Percentiles rank a stretch among this genome's conserved stretches.
Conservation (phyloP, 257 asterid genomes). For the Gentiana straminea region DNA sequence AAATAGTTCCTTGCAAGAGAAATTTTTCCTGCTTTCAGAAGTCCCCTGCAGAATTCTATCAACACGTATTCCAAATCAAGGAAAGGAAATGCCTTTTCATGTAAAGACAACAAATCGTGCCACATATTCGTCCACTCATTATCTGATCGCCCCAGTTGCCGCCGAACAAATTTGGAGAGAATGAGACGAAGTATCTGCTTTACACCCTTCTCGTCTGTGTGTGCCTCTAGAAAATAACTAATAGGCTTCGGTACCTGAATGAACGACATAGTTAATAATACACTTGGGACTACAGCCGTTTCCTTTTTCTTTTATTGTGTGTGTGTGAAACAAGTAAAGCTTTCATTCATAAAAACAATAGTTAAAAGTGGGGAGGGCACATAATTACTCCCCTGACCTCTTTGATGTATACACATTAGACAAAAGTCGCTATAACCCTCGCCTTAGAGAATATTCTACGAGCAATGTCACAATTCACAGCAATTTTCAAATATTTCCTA, state of each 20-base stretch:
- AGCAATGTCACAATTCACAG: no score
- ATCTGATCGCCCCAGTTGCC: conserved; percentile 80
- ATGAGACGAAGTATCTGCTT: conserved; percentile 92
- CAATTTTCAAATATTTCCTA: no score
- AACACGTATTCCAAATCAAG: conserved; percentile 80
- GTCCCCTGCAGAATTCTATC: conserved; percentile 94
- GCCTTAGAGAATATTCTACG: no score
- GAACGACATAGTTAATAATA: neutral
- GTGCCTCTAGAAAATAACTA: conserved; percentile 56
- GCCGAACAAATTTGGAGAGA: conserved; percentile 83
- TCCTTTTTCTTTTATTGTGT: no score
- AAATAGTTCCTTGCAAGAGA: conserved; percentile 89
- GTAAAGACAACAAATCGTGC: conserved; percentile 88
- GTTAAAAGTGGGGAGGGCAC: no score
- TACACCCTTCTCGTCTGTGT: conserved; percentile 64
- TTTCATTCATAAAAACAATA: no score
- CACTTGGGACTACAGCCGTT: no score
- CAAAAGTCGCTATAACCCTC: no score
- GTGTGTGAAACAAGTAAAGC: no score
- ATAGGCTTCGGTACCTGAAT: conserved; percentile 88
- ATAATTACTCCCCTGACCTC: no score
- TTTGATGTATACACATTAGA: no score
- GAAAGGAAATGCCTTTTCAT: conserved; percentile 88
- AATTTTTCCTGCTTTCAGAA: conserved; percentile 93
- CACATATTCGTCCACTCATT: conserved; percentile 94